Evolutionary conservation across 2,329 filamentous ascomycete genomes (phyloP), one percentile per base, ranked within the genome.

Genomic region (Fusarium albosuccineum): DNA sequence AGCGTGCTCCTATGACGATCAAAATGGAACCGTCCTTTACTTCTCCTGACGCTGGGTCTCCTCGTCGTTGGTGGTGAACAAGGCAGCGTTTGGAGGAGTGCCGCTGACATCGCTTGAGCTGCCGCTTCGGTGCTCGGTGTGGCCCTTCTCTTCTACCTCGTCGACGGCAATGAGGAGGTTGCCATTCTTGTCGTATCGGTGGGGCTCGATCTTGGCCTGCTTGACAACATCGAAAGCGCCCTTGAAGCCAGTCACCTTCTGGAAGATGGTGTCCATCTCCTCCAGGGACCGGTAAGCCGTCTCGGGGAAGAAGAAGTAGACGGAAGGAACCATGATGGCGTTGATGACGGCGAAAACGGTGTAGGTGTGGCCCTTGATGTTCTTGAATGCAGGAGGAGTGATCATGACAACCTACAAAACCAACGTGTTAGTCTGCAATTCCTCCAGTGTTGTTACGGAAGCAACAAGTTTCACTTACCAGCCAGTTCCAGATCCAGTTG

Each of bases 341-440:
- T 90, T 90, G 78, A 91, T 88, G 45, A 88, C 83, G 10, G 88
- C 88, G 71, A 91, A 91, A 68, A 91, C 86, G 70, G 87, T 85
- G 75, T 91, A 90, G 0, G 88, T 90, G 70, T 87, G 80, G 77
- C 87, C 85, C 14, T 78, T 75, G 63, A 91, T 90, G 58, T 78
- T 85, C 58, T 83, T 78, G 64, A 89, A 87, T 1, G 86, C 82
- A 3, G 88, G 79, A 0, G 87, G 87, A 0, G 87, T 89, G 64
- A 89, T 85, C 83, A 89, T 89, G 55, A 90, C 87, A 27, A 89
- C 78, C 77, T 78, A 27, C 10, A 13, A 41, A 9, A n/a, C 30
- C 11, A 41, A 17, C 6, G 5, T 30, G 16, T 57, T 55, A 60
- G 44, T 10, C 11, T 11, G 39, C 17, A 40, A 49, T 36, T n/a